Conservation (phyloP, 768 basidiomycete genomes). For the Cystofilobasidium ferigula region DNA sequence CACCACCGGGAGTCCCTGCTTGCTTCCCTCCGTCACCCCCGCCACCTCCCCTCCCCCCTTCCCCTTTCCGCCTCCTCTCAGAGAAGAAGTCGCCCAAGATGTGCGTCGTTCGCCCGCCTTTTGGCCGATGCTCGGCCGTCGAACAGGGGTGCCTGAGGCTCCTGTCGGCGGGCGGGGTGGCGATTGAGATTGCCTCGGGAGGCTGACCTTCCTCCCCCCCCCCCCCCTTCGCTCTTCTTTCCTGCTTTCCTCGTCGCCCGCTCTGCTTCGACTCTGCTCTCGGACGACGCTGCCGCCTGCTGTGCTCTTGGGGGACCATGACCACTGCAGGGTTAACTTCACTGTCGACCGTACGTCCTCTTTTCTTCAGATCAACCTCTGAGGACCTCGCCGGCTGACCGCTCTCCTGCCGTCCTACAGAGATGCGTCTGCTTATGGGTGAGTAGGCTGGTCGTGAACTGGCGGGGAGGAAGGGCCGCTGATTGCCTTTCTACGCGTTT, state of each 20-base stretch:
- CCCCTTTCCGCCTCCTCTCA: neutral
- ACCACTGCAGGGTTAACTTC: conserved; percentile 24
- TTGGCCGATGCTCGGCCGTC: no score
- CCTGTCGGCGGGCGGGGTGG: no score
- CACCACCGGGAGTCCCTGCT: neutral
- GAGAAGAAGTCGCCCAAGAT: neutral
- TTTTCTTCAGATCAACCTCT: neutral
- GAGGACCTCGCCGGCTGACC: neutral
- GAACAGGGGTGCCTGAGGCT: no score
- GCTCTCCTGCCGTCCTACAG: neutral
- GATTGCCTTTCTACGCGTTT: no score
- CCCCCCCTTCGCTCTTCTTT: no score
- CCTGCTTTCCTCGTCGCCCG: neutral
- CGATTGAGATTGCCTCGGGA: no score
- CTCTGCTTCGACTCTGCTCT: neutral
- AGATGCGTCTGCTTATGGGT: conserved; percentile 26
- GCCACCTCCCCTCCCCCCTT: neutral
- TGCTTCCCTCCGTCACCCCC: neutral
- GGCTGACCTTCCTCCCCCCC: neutral
- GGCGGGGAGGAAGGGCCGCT: neutral
- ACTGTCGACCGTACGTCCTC: conserved; percentile 13
- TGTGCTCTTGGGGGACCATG: no score
- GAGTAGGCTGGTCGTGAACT: neutral
- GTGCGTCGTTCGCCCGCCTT: no score
- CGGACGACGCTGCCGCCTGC: no score